Conservation (phyloP, 768 basidiomycete genomes). For the Boletus edulis region DNA sequence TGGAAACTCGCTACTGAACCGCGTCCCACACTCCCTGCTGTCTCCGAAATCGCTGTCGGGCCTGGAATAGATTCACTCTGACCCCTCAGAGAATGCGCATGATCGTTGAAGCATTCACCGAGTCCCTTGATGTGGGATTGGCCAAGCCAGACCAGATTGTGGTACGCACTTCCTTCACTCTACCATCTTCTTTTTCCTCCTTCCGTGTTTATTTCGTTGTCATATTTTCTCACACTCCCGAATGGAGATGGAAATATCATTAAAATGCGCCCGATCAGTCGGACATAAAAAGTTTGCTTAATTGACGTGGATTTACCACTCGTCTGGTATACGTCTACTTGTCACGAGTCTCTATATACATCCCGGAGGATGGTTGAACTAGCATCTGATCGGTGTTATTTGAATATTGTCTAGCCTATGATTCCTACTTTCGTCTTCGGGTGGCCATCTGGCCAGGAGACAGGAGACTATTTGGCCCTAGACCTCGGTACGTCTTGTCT, state of each 20-base stretch:
- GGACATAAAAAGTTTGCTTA: neutral
- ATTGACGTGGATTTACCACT: neutral
- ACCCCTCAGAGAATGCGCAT: conserved; percentile 93
- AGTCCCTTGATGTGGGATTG: conserved; percentile 84
- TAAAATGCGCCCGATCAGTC: neutral
- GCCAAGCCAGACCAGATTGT: conserved; percentile 82
- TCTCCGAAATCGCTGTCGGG: neutral
- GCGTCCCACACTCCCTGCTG: neutral
- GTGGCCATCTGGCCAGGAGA: conserved; percentile 89
- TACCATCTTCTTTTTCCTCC: neutral
- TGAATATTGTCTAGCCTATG: conserved; percentile 63
- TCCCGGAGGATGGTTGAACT: neutral
- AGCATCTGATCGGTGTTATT: conserved; percentile 9
- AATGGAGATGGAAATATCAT: conserved; percentile 1
- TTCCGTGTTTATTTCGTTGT: conserved; percentile 5
- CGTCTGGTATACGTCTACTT: neutral
- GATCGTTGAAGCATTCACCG: conserved; percentile 96
- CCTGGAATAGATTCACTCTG: conserved; percentile 65
- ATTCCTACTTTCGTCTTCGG: conserved; percentile 96
- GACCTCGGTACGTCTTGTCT: conserved; percentile 64
- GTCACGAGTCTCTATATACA: conserved; percentile 1
- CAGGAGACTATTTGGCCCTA: conserved; percentile 86
- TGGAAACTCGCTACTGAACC: conserved; percentile 1
- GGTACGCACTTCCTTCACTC: conserved; percentile 51
- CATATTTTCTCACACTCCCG: neutral